A percentile compares a stretch with the other conserved stretches of the same genome.
Conservation (phyloP, 2,329 filamentous ascomycete genomes). For the Sclerotinia nivalis region DNA sequence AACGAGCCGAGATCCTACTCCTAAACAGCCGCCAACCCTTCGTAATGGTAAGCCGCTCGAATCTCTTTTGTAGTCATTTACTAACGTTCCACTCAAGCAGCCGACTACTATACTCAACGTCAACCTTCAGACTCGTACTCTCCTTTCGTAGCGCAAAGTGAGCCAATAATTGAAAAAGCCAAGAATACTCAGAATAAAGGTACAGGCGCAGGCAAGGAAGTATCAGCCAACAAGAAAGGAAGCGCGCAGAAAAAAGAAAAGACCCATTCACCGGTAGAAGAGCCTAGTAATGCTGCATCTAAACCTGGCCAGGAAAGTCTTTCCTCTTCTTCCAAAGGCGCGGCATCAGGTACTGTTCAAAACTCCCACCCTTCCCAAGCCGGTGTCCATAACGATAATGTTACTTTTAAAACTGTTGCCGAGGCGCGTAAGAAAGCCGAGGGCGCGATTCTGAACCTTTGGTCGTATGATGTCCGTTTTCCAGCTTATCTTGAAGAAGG, state of each 20-base stretch:
- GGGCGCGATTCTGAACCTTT: conserved; percentile 65
- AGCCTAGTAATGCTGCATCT: neutral
- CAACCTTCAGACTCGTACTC: conserved; percentile 37
- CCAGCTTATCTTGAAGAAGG: conserved; percentile 73
- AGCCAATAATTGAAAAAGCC: conserved; percentile 23
- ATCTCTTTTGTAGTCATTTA: neutral
- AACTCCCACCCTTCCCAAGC: neutral
- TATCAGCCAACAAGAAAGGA: neutral
- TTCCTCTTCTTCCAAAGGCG: neutral
- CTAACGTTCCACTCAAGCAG: conserved; percentile 8
- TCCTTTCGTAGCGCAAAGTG: conserved; percentile 32
- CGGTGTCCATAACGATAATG: neutral
- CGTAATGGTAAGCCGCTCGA: conserved; percentile 30
- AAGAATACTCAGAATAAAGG: conserved; percentile 21
- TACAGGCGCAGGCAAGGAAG: neutral
- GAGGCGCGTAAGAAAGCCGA: conserved; percentile 56
- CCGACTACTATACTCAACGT: conserved; percentile 30
- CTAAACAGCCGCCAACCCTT: conserved; percentile 26
- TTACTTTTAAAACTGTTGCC: conserved; percentile 26
- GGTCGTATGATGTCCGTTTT: conserved; percentile 68
- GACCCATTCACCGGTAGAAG: neutral
- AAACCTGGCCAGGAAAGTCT: conserved; percentile 5
- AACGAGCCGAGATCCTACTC: conserved; percentile 29
- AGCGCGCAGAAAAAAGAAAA: conserved; percentile 2
- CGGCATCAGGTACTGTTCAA: neutral